phyloP scores from a whole-genome alignment of 2,329 filamentous ascomycete genomes.

The Drechslerella dactyloides region DNA sequence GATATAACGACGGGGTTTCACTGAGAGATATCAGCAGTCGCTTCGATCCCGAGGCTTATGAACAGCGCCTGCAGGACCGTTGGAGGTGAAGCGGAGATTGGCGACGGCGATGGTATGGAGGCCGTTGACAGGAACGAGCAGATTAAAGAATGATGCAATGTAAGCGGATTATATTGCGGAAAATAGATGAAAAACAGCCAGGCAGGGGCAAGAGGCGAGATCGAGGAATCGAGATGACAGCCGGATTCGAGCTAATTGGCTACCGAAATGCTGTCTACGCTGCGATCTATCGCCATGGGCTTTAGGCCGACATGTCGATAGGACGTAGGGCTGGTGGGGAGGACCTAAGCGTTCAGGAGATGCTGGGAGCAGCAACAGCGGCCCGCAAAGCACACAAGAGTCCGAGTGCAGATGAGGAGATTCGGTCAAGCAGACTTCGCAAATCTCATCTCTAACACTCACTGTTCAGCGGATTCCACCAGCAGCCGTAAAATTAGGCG shows the following conservation, averaged over 20 bases:
- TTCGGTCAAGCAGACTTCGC: constrained; percentile 6
- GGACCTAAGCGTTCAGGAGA: constrained; percentile 33
- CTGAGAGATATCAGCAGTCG: background rate
- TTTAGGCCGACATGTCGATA: constrained; percentile 22
- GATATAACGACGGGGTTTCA: constrained; percentile 4
- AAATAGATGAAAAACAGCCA: constrained; percentile 29
- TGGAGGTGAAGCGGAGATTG: constrained; percentile 9
- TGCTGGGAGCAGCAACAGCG: constrained; percentile 10
- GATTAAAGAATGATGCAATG: constrained; percentile 28
- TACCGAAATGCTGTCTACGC: constrained; percentile 37
- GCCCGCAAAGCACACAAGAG: background rate
- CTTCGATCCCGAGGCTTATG: constrained; percentile 14
- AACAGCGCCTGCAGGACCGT: constrained; percentile 23
- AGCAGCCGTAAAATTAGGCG: background rate
- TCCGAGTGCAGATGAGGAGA: constrained; percentile 1
- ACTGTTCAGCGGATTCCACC: constrained; percentile 1
- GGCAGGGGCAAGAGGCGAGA: constrained; percentile 15
- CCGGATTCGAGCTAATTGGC: constrained; percentile 27
- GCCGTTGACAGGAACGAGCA: constrained; percentile 26
- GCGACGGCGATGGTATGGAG: constrained; percentile 23
- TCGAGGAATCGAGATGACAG: constrained; percentile 19
- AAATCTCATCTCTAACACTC: constrained; percentile 50
- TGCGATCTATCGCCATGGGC: constrained; percentile 5
- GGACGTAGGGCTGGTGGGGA: background rate
- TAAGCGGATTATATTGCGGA: too few relatives aligned